A percentile compares a stretch with the other conserved stretches of the same genome.
phyloP scores from a whole-genome alignment of 2,329 filamentous ascomycete genomes.

The Didymella sp. region DNA sequence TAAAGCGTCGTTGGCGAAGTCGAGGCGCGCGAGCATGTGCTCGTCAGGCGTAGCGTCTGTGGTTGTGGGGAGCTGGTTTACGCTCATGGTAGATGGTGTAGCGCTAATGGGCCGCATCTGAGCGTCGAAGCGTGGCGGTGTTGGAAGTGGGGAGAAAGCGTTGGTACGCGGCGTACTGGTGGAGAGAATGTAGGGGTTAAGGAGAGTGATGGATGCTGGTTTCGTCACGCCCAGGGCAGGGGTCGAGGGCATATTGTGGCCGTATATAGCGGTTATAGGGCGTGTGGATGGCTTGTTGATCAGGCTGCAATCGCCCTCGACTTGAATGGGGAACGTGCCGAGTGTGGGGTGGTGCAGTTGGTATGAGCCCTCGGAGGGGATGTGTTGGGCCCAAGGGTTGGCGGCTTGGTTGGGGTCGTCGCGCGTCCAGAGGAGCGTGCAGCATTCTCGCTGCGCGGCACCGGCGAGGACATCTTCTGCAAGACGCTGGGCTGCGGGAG shows the following conservation, averaged over 20 bases:
- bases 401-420: slow-evolving; percentile 46
- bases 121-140: slow-evolving; percentile 34
- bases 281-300: slow-evolving; percentile 48
- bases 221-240: slow-evolving; percentile 41
- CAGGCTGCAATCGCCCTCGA: slow-evolving; percentile 52
- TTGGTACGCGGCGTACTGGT: slow-evolving; percentile 44
- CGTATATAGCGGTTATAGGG: slow-evolving; percentile 50
- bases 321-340: slow-evolving; percentile 52
- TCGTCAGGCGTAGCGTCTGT: slow-evolving; percentile 48
- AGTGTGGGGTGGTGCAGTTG: slow-evolving; percentile 55
- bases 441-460: slow-evolving; percentile 72
- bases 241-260: slow-evolving; percentile 47
- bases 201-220: slow-evolving; percentile 45
- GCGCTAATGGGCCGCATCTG: slow-evolving; percentile 40
- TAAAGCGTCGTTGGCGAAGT: slow-evolving; percentile 52
- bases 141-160: slow-evolving; percentile 40
- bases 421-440: slow-evolving; percentile 71
- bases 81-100: slow-evolving; percentile 44
- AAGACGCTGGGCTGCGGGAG: slow-evolving; percentile 66
- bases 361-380: slow-evolving; percentile 51
- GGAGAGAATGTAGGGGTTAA: slow-evolving; percentile 50
- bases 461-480: slow-evolving; percentile 65
- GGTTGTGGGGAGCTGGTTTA: slow-evolving; percentile 43
- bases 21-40: slow-evolving; percentile 53
- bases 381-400: slow-evolving; percentile 48